These are phyloP conservation scores for Beauveria sp. DNA, from an alignment of 2,329 filamentous ascomycete species.

Conservation along the genomic window DNA sequence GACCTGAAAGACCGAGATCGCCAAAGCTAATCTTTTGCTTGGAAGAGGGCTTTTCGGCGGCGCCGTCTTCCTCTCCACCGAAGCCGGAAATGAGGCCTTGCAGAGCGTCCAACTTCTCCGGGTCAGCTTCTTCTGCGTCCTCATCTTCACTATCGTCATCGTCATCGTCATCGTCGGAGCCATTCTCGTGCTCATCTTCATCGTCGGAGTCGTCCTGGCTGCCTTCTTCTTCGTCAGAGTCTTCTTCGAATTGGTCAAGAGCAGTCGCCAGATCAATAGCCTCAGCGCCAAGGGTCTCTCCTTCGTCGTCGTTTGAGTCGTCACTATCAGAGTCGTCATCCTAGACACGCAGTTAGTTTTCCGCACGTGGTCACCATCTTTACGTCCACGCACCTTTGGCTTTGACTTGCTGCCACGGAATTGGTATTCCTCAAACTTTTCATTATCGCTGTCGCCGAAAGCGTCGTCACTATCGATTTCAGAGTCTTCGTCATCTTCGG, in stretches of 20 bases:
- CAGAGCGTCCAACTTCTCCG: conserved; percentile 55
- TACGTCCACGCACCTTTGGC: not conserved
- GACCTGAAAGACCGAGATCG: conserved; percentile 63
- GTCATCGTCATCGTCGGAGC: conserved; percentile 38
- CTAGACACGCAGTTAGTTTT: conserved; percentile 15
- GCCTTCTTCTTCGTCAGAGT: conserved; percentile 40
- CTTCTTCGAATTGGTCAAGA: conserved; percentile 46
- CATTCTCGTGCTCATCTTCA: conserved; percentile 16
- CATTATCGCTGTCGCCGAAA: conserved; percentile 82
- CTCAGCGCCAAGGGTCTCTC: conserved; percentile 50
- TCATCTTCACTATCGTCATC: conserved; percentile 43
- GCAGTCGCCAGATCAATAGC: conserved; percentile 52
- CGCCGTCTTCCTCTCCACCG: conserved; percentile 50
- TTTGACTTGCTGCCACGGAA: conserved; percentile 41
- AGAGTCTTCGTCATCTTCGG: conserved; percentile 52
- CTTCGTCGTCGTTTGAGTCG: conserved; percentile 44
- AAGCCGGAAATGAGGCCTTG: conserved; percentile 64
- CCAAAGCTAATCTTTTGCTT: conserved; percentile 65
- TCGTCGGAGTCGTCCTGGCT: conserved; percentile 33
- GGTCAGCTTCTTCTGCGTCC: conserved; percentile 46
- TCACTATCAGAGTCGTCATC: conserved; percentile 51
- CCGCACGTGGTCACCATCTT: not conserved
- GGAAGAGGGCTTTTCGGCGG: conserved; percentile 32
- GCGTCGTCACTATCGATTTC: conserved; percentile 68
- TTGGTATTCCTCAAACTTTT: conserved; percentile 68